These are phyloP conservation scores for Diddensiella santjacobensis DNA, from an alignment of 805 yeast genomes.

Conservation along the genomic window DNA sequence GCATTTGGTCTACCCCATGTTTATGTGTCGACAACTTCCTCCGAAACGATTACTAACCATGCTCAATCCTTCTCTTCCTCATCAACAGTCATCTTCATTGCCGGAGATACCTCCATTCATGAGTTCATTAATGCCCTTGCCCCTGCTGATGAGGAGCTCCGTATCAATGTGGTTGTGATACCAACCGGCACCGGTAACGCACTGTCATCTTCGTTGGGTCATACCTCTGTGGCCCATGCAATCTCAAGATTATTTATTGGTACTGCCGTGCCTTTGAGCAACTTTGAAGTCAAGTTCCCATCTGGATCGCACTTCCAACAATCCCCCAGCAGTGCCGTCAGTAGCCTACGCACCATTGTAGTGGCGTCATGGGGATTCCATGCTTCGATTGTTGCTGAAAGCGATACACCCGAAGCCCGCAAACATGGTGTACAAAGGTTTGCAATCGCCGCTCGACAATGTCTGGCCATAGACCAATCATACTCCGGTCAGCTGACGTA, in stretches of 20 bases:
- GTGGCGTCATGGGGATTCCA: slow-evolving; percentile 86
- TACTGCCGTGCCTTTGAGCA: slow-evolving; percentile 37
- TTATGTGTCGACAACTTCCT: slow-evolving; percentile 34
- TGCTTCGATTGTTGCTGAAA: slow-evolving; percentile 76
- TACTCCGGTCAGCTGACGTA: slow-evolving; percentile 44
- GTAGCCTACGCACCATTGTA: slow-evolving; percentile 43
- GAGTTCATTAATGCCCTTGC: slow-evolving; percentile 63
- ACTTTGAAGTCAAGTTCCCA: slow-evolving; percentile 46
- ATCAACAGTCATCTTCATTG: slow-evolving; percentile 54
- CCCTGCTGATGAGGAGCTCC: slow-evolving; percentile 14
- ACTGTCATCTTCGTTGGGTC: slow-evolving; percentile 57
- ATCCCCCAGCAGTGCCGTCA: slow-evolving; percentile 16
- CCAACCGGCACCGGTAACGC: slow-evolving; percentile 92
- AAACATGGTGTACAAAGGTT: slow-evolving; percentile 65
- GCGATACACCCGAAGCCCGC: slow-evolving; percentile 66
- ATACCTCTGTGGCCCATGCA: slow-evolving; percentile 28
- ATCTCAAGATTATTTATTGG: slow-evolving; percentile 29
- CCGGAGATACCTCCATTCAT: slow-evolving; percentile 83
- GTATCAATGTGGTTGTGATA: slow-evolving; percentile 36
- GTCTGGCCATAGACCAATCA: slow-evolving; percentile 47
- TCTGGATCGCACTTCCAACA: slow-evolving; percentile 22
- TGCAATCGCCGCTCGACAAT: slow-evolving; percentile 57
- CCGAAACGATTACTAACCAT: slow-evolving; percentile 30
- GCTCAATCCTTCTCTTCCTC: slow-evolving; percentile 30
- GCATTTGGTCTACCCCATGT: slow-evolving; percentile 33